These are phyloP conservation scores for Cyclospora cayetanensis DNA, from an alignment of 169 alveolate genomes.

Conservation along the genomic window DNA sequence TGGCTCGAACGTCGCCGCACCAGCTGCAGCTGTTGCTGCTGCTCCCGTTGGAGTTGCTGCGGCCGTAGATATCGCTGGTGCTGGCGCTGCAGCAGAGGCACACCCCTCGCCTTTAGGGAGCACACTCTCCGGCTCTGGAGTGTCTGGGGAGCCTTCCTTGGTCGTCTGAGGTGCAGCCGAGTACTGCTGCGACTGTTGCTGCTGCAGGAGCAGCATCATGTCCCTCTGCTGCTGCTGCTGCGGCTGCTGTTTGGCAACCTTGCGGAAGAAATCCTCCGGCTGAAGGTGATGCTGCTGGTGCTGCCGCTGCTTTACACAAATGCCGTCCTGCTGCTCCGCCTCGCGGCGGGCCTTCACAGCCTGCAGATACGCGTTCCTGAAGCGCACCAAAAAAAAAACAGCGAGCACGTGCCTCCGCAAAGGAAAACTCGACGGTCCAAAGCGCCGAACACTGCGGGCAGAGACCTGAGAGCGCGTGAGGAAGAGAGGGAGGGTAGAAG, in stretches of 20 bases:
- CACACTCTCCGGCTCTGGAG: neutral
- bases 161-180: neutral
- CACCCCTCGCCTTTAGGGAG: too few relatives aligned
- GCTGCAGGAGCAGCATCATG: neutral
- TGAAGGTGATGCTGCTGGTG: constrained; percentile 6
- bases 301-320: constrained; percentile 59
- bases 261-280: neutral
- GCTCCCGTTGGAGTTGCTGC: neutral
- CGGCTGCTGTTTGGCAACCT: neutral
- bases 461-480: neutral
- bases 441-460: neutral
- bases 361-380: constrained; percentile 56
- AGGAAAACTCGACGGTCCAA: neutral
- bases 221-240: neutral
- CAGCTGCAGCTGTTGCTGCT: neutral
- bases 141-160: neutral
- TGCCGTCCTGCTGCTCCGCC: constrained; percentile 63
- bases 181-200: neutral
- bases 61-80: neutral
- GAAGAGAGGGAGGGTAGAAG: neutral
- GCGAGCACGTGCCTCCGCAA: neutral
- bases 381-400: neutral
- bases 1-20: neutral
- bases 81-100: neutral
- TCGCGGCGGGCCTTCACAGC: constrained; percentile 47